These are phyloP conservation scores for Pleodorina starrii DNA, from an alignment of 139 green algal genomes.

Conservation along the genomic window DNA sequence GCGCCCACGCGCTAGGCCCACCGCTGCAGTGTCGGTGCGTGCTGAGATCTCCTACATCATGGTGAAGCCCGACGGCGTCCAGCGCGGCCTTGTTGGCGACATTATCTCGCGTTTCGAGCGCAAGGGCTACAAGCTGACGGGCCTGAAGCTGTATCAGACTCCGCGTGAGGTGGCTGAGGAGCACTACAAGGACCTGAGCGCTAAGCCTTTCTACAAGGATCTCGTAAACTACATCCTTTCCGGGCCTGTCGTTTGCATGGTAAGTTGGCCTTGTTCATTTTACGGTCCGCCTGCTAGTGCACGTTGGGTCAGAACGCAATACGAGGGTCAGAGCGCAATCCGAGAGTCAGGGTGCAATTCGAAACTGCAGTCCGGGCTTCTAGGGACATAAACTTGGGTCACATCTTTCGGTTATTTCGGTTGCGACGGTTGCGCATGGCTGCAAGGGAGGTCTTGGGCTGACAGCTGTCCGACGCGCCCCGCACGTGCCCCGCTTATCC, in stretches of 20 bases:
- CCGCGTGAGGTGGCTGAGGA: constrained; percentile 85
- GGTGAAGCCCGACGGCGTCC: constrained; percentile 98
- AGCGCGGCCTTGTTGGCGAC: constrained; percentile 90
- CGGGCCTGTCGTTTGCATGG: constrained; percentile 98
- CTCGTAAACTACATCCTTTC: constrained; percentile 98
- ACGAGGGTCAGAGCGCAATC: too few relatives aligned
- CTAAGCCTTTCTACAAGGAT: constrained; percentile 95
- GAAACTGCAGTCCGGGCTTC: too few relatives aligned
- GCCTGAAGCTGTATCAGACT: constrained; percentile 89
- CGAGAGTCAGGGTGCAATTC: too few relatives aligned
- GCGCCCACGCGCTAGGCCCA: constrained; percentile 37
- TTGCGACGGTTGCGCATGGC: too few relatives aligned
- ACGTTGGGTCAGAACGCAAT: too few relatives aligned
- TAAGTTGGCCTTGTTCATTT: constrained; percentile 60
- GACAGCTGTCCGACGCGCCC: too few relatives aligned
- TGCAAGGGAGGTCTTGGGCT: too few relatives aligned
- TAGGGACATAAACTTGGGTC: too few relatives aligned
- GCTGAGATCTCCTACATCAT: constrained; percentile 91
- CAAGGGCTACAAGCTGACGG: constrained; percentile 91
- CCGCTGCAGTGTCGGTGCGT: constrained; percentile 45
- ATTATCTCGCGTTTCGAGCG: constrained; percentile 92
- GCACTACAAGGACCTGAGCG: constrained; percentile 93
- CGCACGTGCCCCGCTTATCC: too few relatives aligned
- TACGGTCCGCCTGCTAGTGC: too few relatives aligned
- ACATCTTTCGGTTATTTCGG: too few relatives aligned